A percentile compares a stretch with the other conserved stretches of the same genome.
Conservation (phyloP, 371 early-diverging fungal genomes). For the Capillidium heterosporum region DNA sequence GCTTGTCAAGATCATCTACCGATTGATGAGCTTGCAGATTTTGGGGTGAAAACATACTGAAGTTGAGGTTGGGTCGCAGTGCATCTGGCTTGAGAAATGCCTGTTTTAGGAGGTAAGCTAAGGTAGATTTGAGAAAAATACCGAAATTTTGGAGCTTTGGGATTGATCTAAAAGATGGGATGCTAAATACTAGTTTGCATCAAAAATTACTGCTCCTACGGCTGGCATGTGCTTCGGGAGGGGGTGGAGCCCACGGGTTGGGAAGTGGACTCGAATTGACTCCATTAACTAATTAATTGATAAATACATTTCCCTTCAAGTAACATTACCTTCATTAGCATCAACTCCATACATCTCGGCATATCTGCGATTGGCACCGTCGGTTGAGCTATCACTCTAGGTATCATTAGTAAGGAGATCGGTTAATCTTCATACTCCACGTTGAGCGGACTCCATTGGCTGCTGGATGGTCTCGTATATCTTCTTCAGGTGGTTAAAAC, state of each 20-base stretch:
- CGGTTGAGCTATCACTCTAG: slow-evolving; percentile 20
- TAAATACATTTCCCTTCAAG: neutral
- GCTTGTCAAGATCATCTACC: neutral
- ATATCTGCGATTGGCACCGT: slow-evolving; percentile 43
- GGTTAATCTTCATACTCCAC: slow-evolving; percentile 3
- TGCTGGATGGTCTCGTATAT: slow-evolving; percentile 59
- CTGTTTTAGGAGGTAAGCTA: neutral
- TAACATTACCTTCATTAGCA: slow-evolving; percentile 19
- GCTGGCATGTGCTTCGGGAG: neutral
- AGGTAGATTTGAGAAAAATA: neutral
- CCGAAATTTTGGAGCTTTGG: neutral
- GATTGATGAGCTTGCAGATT: neutral
- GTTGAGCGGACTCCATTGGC: slow-evolving; percentile 37
- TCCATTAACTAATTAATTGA: slow-evolving; percentile 18
- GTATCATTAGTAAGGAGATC: slow-evolving; percentile 2
- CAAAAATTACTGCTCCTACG: too few relatives aligned
- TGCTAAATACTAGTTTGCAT: neutral
- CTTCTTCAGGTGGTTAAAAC: slow-evolving; percentile 61
- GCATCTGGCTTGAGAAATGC: too few relatives aligned
- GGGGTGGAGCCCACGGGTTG: slow-evolving; percentile 57
- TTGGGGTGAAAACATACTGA: neutral
- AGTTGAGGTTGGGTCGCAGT: neutral
- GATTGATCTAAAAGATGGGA: neutral
- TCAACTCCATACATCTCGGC: slow-evolving; percentile 46
- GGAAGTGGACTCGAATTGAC: slow-evolving; percentile 65